Evolutionary conservation across 305 asterid species (phyloP).

Genomic region (Rubia tinctorum): DNA sequence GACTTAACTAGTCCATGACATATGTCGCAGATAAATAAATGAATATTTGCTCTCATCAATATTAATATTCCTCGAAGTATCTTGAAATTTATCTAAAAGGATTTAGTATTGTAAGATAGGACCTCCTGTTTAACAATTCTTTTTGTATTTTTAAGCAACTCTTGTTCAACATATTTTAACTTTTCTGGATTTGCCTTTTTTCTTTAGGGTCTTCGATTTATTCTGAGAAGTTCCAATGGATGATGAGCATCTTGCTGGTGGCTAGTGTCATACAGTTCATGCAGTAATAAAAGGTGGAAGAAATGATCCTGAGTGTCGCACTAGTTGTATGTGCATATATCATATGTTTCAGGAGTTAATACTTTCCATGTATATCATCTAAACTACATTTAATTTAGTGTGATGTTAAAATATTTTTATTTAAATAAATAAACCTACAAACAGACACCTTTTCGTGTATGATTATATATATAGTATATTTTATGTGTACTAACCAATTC

Average conservation of each 20-base stretch:
- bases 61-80: too few relatives aligned
- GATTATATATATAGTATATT: too few relatives aligned
- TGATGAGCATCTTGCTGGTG: not conserved
- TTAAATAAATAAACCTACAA: not conserved
- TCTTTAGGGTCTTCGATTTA: not conserved
- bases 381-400: not conserved
- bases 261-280: not conserved
- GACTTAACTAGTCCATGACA: too few relatives aligned
- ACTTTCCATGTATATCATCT: too few relatives aligned
- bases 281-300: not conserved
- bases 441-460: not conserved
- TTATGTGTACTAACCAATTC: too few relatives aligned
- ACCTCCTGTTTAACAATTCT: too few relatives aligned
- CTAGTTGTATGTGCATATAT: not conserved
- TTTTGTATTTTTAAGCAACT: too few relatives aligned
- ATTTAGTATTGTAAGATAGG: too few relatives aligned
- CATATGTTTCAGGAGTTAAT: not conserved
- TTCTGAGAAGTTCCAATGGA: not conserved
- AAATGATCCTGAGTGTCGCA: not conserved
- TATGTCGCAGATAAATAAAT: too few relatives aligned
- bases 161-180: too few relatives aligned
- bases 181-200: not conserved
- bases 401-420: not conserved
- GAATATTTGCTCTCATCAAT: too few relatives aligned
- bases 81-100: too few relatives aligned